Conservation (phyloP, 495 filamentous ascomycete genomes). For the Sporormia fimetaria region DNA sequence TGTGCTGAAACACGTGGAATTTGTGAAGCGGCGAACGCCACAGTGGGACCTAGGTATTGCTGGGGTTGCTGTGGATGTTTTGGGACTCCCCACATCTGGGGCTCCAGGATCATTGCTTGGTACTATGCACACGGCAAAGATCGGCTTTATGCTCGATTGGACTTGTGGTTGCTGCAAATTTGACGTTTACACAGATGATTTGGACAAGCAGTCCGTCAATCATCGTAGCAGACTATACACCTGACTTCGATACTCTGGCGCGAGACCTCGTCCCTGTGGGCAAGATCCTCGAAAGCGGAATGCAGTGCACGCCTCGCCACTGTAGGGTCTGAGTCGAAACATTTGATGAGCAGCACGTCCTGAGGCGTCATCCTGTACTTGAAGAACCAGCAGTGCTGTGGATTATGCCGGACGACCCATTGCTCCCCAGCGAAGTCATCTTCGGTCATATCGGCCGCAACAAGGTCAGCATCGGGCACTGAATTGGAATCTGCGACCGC, state of each 20-base stretch:
- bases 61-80: no score
- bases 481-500: conserved; percentile 55
- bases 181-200: neutral
- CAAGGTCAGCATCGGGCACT: conserved; percentile 51
- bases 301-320: conserved; percentile 56
- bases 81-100: conserved; percentile 6
- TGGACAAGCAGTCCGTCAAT: conserved; percentile 3
- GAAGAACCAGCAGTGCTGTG: conserved; percentile 51
- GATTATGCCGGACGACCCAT: conserved; percentile 51
- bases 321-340: conserved; percentile 56
- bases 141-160: no score
- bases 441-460: conserved; percentile 63
- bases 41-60: no score
- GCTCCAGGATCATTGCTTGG: conserved; percentile 1
- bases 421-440: conserved; percentile 60
- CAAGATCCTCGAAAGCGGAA: conserved; percentile 65
- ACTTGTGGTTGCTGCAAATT: no score
- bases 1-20: no score
- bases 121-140: conserved; percentile 9
- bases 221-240: conserved; percentile 58
- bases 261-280: conserved; percentile 41
- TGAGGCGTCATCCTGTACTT: conserved; percentile 15
- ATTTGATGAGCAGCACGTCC: conserved; percentile 22
- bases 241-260: conserved; percentile 82
- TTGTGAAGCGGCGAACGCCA: no score